Base-by-base conservation (phyloP, 441 rosid genomes). In the Omphalea diandra region DNA sequence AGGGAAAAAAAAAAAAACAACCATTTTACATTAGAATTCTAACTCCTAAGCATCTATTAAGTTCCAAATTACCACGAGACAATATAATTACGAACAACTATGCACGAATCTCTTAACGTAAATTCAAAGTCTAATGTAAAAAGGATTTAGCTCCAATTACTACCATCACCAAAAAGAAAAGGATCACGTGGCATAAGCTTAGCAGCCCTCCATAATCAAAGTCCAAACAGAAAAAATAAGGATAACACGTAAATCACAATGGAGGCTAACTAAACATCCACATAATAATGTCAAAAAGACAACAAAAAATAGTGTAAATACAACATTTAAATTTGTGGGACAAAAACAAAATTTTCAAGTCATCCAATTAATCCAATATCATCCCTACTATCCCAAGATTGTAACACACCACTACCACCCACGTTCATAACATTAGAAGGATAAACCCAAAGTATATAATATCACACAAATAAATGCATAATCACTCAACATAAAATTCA, bases 11-110 rank as follows among this genome's bases (percentile, higher is more conserved):
- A n/a, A n/a, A n/a, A n/a, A n/a, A n/a, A 24, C 5, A 26, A 40
- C 65, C 67, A 63, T 41, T 43, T n/a, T 20, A 59, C 17, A 22
- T 59, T 24, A 29, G 52, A 43, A 63, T 41, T 43, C 33, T 27
- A 43, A 33, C 63, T 33, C n/a, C 9, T 43, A 31, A 57, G 20
- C 61, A 56, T 26, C 20, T 11, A 26, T 12, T 35, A 61, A 40
- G 40, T 7, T 57, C 12, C 29, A 1, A 3, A n/a, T 11, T 36
- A 20, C 5, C 44, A n/a, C n/a, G 7, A 15, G 2, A 7, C 31
- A 17, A 35, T 18, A 35, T 59, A 36, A 32, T 17, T 33, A 50
- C n/a, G n/a, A 36, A 57, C 6, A 54, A n/a, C n/a, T n/a, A n/a
- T n/a, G n/a, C n/a, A n/a, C n/a, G n/a, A n/a, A n/a, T n/a, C n/a